A percentile compares a stretch with the other conserved stretches of the same genome.
Evolutionary conservation across 192 early-diverging fungal genomes (phyloP).

Genomic region (Paraglomus brasilianum): DNA sequence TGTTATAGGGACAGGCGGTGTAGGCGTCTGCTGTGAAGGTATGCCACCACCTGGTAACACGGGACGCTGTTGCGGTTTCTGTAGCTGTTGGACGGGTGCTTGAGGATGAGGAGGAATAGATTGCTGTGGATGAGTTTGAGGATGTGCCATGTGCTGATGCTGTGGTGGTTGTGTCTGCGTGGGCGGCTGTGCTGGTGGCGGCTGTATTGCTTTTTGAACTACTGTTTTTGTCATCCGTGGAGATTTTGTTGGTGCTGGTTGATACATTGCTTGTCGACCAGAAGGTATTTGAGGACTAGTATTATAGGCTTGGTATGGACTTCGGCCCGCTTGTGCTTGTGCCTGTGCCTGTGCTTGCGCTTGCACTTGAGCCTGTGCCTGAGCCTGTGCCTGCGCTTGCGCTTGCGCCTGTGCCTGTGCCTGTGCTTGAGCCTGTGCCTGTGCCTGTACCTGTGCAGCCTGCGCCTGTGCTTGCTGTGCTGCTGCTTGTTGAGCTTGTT

Average conservation of each 20-base stretch:
- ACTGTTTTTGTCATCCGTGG: conserved; percentile 2
- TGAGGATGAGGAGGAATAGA: not conserved
- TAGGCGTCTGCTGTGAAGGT: conserved; percentile 20
- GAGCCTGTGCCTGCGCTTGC: not conserved
- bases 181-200: not conserved
- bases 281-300: not conserved
- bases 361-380: conserved; percentile 23
- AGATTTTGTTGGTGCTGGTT: not conserved
- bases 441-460: no score
- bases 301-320: conserved; percentile 2
- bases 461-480: conserved; percentile 15
- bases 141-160: conserved; percentile 1
- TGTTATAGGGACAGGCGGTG: conserved; percentile 17
- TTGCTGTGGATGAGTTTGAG: not conserved
- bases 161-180: not conserved
- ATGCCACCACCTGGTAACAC: conserved; percentile 20
- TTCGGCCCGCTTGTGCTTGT: conserved; percentile 10
- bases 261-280: not conserved
- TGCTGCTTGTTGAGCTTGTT: conserved; percentile 22
- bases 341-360: not conserved
- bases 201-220: no score
- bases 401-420: conserved; percentile 18
- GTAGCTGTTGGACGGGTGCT: not conserved
- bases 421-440: not conserved
- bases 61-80: conserved; percentile 1